Percentiles rank a stretch among this genome's conserved stretches.
phyloP scores from a whole-genome alignment of 805 yeast genomes.

The Dipodascus albidus region DNA sequence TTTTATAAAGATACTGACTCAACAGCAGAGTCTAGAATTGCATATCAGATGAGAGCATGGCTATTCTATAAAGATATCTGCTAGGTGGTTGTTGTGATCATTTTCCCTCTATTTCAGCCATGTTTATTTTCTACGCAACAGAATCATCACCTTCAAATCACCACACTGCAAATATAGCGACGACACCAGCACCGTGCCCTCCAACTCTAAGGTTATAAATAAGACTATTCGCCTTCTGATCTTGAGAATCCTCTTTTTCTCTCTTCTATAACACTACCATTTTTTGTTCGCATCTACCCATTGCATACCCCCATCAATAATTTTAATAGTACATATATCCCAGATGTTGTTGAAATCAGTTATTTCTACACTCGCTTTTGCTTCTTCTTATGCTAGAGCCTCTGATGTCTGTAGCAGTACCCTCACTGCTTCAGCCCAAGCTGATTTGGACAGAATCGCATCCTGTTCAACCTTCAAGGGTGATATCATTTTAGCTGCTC shows the following conservation, averaged over 20 bases:
- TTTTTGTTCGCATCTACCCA: background rate
- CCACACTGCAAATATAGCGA: background rate
- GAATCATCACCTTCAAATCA: background rate
- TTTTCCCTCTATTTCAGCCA: background rate
- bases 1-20: background rate
- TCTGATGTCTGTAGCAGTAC: slow-evolving; percentile 15
- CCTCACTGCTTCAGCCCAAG: slow-evolving; percentile 70
- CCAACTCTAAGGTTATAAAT: background rate
- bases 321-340: background rate
- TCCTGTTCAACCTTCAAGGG: slow-evolving; percentile 76
- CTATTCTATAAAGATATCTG: background rate
- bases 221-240: background rate
- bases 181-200: background rate
- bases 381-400: slow-evolving; percentile 1
- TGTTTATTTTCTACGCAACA: background rate
- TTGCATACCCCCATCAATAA: background rate
- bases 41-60: too few species aligned
- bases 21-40: too few species aligned
- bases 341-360: slow-evolving; percentile 1
- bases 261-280: background rate
- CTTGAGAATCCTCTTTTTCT: too few species aligned
- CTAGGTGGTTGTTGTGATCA: background rate
- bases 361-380: background rate
- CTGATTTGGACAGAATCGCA: slow-evolving; percentile 62
- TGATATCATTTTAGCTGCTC: slow-evolving; percentile 60